These are phyloP conservation scores for Cenchrus purpureus DNA, from an alignment of 176 grass and related monocot genomes.

Conservation along the genomic window DNA sequence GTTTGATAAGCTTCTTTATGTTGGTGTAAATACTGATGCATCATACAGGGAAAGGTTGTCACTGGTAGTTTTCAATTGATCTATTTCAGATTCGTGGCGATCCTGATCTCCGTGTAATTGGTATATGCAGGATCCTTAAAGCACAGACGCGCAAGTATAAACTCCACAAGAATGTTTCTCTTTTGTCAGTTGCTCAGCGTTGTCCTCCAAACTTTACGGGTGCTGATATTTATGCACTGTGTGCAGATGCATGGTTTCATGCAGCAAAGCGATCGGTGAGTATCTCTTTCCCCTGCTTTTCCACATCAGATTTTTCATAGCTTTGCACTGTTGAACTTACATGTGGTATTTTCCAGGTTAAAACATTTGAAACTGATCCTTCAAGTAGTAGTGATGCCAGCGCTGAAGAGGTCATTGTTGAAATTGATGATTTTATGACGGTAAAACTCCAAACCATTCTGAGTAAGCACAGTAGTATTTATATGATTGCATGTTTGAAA, in stretches of 20 bases:
- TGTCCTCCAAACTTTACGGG: slow-evolving; percentile 96
- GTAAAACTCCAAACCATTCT: slow-evolving; percentile 43
- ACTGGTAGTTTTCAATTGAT: slow-evolving; percentile 10
- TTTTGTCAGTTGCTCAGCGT: slow-evolving; percentile 78
- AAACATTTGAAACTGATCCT: slow-evolving; percentile 47
- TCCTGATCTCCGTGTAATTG: slow-evolving; percentile 25
- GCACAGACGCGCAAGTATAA: slow-evolving; percentile 93
- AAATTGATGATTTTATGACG: slow-evolving; percentile 79
- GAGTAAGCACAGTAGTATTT: slow-evolving; percentile 9
- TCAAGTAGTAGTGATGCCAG: slow-evolving; percentile 53
- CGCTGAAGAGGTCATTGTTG: slow-evolving; percentile 64
- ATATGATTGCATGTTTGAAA: background rate
- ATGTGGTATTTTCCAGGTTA: slow-evolving; percentile 40
- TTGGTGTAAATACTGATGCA: slow-evolving; percentile 87
- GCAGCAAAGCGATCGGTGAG: slow-evolving; percentile 82
- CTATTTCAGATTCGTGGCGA: background rate
- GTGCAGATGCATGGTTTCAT: slow-evolving; percentile 97
- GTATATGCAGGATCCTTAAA: slow-evolving; percentile 77
- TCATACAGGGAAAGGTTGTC: slow-evolving; percentile 81
- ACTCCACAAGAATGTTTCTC: slow-evolving; percentile 78
- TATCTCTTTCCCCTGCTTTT: slow-evolving; percentile 2
- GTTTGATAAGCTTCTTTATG: slow-evolving; percentile 96
- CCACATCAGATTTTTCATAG: background rate
- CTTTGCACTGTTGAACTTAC: slow-evolving; percentile 4
- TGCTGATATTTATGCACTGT: slow-evolving; percentile 94